Evolutionary conservation across 2,329 filamentous ascomycete genomes (phyloP).

Genomic region (Pseudopyricularia cyperi): DNA sequence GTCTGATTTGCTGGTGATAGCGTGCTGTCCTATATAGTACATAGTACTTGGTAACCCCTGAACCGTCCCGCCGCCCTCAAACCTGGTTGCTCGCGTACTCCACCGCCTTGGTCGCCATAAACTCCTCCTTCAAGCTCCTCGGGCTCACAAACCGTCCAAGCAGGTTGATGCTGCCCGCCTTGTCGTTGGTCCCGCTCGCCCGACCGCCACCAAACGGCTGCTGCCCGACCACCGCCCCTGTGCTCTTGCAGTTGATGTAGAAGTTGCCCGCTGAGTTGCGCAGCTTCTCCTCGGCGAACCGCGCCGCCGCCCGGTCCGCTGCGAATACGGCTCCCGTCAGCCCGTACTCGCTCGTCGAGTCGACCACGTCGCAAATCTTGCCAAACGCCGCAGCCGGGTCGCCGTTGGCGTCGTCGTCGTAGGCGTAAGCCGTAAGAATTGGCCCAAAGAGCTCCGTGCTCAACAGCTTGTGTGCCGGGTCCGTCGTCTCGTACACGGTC

Average conservation of each 20-base stretch:
- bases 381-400: slow-evolving; percentile 26
- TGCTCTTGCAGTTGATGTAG: slow-evolving; percentile 46
- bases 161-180: slow-evolving; percentile 37
- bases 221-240: slow-evolving; percentile 40
- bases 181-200: slow-evolving; percentile 41
- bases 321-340: slow-evolving; percentile 38
- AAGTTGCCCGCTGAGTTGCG: slow-evolving; percentile 44
- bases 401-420: slow-evolving; percentile 23
- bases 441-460: slow-evolving; percentile 35
- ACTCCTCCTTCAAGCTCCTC: slow-evolving; percentile 56
- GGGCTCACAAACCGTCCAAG: slow-evolving; percentile 37
- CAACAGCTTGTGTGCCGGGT: slow-evolving; percentile 28
- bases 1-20: neutral
- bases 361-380: slow-evolving; percentile 48
- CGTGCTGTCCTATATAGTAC: neutral
- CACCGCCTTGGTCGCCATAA: slow-evolving; percentile 47
- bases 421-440: slow-evolving; percentile 31
- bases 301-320: slow-evolving; percentile 30
- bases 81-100: slow-evolving; percentile 60
- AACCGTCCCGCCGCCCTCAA: slow-evolving; percentile 12
- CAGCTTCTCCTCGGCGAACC: slow-evolving; percentile 34
- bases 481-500: slow-evolving; percentile 28
- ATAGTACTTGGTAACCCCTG: neutral
- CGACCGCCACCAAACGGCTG: slow-evolving; percentile 41
- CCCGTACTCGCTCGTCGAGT: slow-evolving; percentile 58